These are phyloP conservation scores for Verticillium zaregamsianum DNA, from an alignment of 2,329 filamentous ascomycete genomes.

Conservation along the genomic window DNA sequence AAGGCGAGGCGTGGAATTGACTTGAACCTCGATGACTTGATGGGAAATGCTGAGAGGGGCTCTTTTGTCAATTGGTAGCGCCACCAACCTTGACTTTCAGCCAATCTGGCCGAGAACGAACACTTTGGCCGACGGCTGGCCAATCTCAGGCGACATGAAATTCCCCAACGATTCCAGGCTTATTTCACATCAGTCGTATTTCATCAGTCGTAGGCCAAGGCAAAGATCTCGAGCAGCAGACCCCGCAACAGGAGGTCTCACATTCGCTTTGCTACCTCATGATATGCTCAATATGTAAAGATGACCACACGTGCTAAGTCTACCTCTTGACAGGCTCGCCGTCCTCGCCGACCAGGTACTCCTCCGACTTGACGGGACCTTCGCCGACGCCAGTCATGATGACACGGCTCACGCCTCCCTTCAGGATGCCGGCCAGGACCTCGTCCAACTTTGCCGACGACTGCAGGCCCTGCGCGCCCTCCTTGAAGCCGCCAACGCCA, in stretches of 20 bases:
- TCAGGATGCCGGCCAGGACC: slow-evolving; percentile 60
- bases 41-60: too few species aligned
- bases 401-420: slow-evolving; percentile 78
- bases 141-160: too few species aligned
- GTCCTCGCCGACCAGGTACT: slow-evolving; percentile 68
- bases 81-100: too few species aligned
- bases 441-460: slow-evolving; percentile 59
- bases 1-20: too few species aligned
- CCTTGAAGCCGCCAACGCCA: slow-evolving; percentile 68
- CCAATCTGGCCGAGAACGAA: too few species aligned
- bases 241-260: background rate
- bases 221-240: background rate
- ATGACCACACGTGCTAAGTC: background rate
- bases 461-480: slow-evolving; percentile 48
- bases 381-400: slow-evolving; percentile 91
- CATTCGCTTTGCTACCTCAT: background rate
- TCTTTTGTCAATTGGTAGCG: too few species aligned
- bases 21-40: too few species aligned
- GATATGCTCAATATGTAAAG: background rate
- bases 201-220: background rate
- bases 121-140: too few species aligned
- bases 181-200: background rate
- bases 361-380: slow-evolving; percentile 75
- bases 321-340: slow-evolving; percentile 43
- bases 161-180: too few species aligned